A percentile compares a stretch with the other conserved stretches of the same genome.
Conservation (phyloP, 768 basidiomycete species). For the Lentinula edodes region DNA sequence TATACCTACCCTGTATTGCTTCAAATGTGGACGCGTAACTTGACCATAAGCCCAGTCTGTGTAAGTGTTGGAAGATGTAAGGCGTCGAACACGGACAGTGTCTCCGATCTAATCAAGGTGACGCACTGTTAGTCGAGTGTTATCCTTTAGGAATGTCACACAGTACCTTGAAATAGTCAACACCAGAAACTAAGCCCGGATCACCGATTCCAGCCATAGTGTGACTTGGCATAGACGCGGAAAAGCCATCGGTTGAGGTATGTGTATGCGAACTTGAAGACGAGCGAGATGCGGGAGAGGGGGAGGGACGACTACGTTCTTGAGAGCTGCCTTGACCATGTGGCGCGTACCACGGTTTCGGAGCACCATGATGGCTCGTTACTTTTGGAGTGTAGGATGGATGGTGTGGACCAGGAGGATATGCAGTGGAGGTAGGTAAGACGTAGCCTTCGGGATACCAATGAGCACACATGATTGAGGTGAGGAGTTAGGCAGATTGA, state of each 20-base stretch:
- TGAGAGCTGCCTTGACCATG: neutral
- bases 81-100: neutral
- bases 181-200: neutral
- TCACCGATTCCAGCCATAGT: neutral
- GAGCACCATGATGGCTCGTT: neutral
- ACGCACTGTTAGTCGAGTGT: no score
- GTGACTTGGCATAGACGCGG: neutral
- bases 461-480: neutral
- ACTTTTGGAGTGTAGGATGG: neutral
- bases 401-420: neutral
- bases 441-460: neutral
- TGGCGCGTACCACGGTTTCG: neutral
- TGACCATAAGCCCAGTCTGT: slow-evolving; percentile 3
- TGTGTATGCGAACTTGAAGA: neutral
- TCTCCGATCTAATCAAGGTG: neutral
- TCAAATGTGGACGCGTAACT: neutral
- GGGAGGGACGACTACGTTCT: neutral
- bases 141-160: neutral
- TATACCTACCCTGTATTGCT: neutral
- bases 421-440: neutral
- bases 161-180: slow-evolving; percentile 3
- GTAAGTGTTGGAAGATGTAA: neutral
- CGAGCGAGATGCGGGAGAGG: neutral
- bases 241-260: neutral
- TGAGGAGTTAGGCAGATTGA: neutral